phyloP scores from a whole-genome alignment of 148 eudicot species.

The Nepenthes gracilis region DNA sequence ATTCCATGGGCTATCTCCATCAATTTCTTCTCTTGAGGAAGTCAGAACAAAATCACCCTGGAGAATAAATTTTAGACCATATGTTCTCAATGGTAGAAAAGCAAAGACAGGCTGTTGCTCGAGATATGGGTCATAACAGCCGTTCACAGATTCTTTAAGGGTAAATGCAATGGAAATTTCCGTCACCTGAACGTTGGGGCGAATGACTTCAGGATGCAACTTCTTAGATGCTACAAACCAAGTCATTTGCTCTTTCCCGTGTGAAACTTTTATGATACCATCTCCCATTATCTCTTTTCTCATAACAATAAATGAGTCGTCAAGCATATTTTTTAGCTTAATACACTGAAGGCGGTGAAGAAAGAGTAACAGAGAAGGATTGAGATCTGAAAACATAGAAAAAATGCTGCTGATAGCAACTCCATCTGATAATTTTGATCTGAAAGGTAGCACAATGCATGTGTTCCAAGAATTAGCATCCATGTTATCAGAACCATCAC shows the following conservation, averaged over 20 bases:
- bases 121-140: conserved; percentile 46
- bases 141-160: conserved; percentile 52
- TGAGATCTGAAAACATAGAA: conserved; percentile 85
- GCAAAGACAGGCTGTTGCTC: conserved; percentile 96
- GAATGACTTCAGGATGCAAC: conserved; percentile 46
- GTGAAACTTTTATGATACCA: conserved; percentile 64
- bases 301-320: conserved; percentile 54
- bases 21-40: conserved; percentile 97
- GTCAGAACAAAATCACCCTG: conserved; percentile 99
- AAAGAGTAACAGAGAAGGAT: conserved; percentile 86
- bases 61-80: conserved; percentile 87
- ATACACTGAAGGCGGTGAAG: conserved; percentile 93
- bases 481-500: conserved; percentile 23
- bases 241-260: conserved; percentile 62
- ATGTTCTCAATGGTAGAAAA: conserved; percentile 87
- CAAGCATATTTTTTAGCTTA: conserved; percentile 50
- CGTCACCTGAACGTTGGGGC: conserved; percentile 60
- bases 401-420: conserved; percentile 35
- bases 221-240: conserved; percentile 73
- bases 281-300: conserved; percentile 65
- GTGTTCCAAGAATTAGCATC: conserved; percentile 55
- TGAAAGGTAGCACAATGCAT: conserved; percentile 91
- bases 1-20: conserved; percentile 94
- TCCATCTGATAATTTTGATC: conserved; percentile 40
- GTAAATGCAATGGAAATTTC: conserved; percentile 90